phyloP scores from a whole-genome alignment of 2,329 filamentous ascomycete species.

The Simplicillium sp. region DNA sequence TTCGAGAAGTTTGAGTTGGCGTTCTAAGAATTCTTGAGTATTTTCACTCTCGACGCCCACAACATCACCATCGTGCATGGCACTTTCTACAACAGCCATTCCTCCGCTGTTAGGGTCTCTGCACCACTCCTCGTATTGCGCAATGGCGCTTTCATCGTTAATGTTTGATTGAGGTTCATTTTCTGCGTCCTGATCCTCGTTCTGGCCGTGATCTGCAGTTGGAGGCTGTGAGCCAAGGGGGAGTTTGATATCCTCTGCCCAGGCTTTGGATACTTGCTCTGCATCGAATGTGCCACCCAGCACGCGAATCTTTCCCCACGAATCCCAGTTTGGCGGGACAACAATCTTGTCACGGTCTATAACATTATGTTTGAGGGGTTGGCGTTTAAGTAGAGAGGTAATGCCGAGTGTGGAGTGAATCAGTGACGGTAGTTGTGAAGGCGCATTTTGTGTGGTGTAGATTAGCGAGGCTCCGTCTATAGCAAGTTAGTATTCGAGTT shows the following conservation, averaged over 20 bases:
- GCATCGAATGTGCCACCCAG: constrained; percentile 87
- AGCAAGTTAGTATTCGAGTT: constrained; percentile 13
- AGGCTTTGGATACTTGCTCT: constrained; percentile 73
- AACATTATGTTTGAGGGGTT: constrained; percentile 78
- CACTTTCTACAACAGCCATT: constrained; percentile 27
- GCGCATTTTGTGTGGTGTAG: constrained; percentile 69
- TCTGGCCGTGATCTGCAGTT: constrained; percentile 2
- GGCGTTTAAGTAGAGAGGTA: constrained; percentile 69
- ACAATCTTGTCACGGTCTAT: constrained; percentile 92
- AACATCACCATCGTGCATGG: constrained; percentile 24
- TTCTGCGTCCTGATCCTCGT: constrained; percentile 13
- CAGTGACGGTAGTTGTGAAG: constrained; percentile 68
- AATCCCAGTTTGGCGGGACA: constrained; percentile 95
- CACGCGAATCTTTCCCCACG: constrained; percentile 93
- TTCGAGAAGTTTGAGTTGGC: constrained; percentile 70
- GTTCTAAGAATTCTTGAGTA: constrained; percentile 66
- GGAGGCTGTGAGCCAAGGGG: constrained; percentile 19
- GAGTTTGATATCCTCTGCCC: constrained; percentile 73
- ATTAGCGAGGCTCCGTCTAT: constrained; percentile 76
- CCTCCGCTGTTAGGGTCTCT: constrained; percentile 61
- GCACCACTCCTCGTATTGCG: constrained; percentile 70
- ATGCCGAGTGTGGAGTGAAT: constrained; percentile 82
- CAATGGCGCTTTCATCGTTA: constrained; percentile 44
- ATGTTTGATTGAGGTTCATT: constrained; percentile 13
- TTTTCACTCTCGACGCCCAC: constrained; percentile 39